A percentile compares a stretch with the other conserved stretches of the same genome.
Evolutionary conservation across 2,329 filamentous ascomycete species (phyloP).

Genomic region (Pestalotiopsis sp.): DNA sequence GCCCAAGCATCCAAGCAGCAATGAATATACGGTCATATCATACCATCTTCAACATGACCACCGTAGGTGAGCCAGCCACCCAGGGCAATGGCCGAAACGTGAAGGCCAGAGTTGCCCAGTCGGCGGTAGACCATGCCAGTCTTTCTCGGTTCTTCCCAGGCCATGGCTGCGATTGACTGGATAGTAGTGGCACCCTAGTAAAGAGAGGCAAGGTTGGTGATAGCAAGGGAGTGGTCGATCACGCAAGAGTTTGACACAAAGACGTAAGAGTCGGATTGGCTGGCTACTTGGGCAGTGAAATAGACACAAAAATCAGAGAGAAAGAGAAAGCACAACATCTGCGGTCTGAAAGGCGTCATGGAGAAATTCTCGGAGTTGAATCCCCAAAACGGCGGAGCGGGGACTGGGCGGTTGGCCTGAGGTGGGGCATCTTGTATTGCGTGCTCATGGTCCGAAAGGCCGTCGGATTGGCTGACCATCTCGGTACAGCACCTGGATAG

Average conservation of each 20-base stretch:
- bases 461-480: neutral
- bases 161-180: constrained; percentile 11
- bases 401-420: neutral
- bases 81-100: constrained; percentile 74
- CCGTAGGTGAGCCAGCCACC: constrained; percentile 77
- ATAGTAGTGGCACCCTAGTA: neutral
- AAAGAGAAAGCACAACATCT: neutral
- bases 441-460: neutral
- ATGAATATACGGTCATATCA: neutral
- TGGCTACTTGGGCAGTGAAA: neutral
- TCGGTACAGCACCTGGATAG: neutral
- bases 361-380: constrained; percentile 15
- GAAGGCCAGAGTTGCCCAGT: constrained; percentile 71
- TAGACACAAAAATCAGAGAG: neutral
- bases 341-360: neutral
- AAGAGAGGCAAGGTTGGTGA: neutral
- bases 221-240: neutral
- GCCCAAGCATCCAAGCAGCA: neutral
- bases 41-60: constrained; percentile 70
- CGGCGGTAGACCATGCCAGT: constrained; percentile 56
- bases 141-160: constrained; percentile 19
- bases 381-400: neutral
- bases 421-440: neutral
- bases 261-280: neutral
- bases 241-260: neutral